Conservation (phyloP, 768 basidiomycete genomes). For the Mycena capillaripes region DNA sequence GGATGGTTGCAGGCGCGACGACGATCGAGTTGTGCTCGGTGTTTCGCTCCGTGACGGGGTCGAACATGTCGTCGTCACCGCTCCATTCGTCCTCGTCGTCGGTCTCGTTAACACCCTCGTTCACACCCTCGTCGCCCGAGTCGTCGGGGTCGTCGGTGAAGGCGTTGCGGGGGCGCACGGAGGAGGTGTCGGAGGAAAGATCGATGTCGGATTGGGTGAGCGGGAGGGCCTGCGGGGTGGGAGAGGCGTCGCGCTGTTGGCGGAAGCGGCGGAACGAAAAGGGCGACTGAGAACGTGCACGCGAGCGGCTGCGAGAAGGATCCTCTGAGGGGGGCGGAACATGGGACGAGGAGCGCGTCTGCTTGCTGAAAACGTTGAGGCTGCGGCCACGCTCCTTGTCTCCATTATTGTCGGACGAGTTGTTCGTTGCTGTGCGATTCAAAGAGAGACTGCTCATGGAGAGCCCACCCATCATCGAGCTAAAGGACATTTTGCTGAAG, state of each 20-base stretch:
- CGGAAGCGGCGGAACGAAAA: constrained; percentile 82
- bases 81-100: constrained; percentile 72
- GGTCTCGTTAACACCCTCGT: constrained; percentile 56
- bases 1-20: constrained; percentile 56
- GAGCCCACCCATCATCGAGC: constrained; percentile 79
- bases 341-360: constrained; percentile 64
- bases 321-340: constrained; percentile 52
- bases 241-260: constrained; percentile 68
- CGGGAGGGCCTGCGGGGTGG: constrained; percentile 68
- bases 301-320: constrained; percentile 65
- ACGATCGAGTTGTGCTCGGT: constrained; percentile 86
- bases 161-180: constrained; percentile 71
- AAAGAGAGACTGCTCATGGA: constrained; percentile 72
- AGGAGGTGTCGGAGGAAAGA: constrained; percentile 67
- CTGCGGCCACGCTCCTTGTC: constrained; percentile 65
- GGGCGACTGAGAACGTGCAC: constrained; percentile 84
- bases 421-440: constrained; percentile 64
- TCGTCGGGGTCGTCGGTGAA: constrained; percentile 68
- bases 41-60: constrained; percentile 88
- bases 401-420: constrained; percentile 40
- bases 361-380: constrained; percentile 60
- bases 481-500: constrained; percentile 75
- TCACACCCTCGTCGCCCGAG: constrained; percentile 73
- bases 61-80: constrained; percentile 70
- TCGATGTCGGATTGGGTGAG: constrained; percentile 76